A percentile compares a stretch with the other conserved stretches of the same genome.
phyloP scores from a whole-genome alignment of 148 eudicot genomes.

The Chenopodium berlandieri region DNA sequence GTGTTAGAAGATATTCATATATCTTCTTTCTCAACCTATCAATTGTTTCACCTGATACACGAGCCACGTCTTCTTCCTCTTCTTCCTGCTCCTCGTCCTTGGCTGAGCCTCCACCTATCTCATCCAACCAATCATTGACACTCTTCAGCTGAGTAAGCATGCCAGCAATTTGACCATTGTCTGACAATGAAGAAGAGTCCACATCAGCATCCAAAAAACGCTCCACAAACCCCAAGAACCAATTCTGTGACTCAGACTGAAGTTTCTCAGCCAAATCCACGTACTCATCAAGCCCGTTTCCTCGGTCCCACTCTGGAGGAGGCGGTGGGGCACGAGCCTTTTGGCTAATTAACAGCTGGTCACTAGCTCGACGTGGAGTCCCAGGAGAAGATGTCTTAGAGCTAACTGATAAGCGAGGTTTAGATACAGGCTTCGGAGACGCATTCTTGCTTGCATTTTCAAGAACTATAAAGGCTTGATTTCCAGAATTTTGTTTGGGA shows the following conservation, averaged over 20 bases:
- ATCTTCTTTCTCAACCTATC: conserved; percentile 92
- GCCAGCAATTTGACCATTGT: conserved; percentile 85
- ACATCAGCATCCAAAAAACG: conserved; percentile 79
- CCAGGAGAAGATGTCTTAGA: conserved; percentile 37
- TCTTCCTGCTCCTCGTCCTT: conserved; percentile 24
- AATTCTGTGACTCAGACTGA: conserved; percentile 59
- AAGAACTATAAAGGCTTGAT: conserved; percentile 56
- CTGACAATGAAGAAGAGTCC: conserved; percentile 53
- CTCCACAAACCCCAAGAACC: conserved; percentile 87
- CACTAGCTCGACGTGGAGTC: conserved; percentile 46
- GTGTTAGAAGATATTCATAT: conserved; percentile 87
- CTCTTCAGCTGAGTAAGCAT: conserved; percentile 88
- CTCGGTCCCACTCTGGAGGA: conserved; percentile 63
- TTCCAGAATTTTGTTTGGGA: conserved; percentile 28
- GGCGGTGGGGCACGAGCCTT: conserved; percentile 44
- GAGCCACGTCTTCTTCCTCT: conserved; percentile 42
- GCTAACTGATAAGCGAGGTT: conserved; percentile 46
- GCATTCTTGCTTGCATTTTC: conserved; percentile 50
- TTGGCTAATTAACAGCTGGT: conserved; percentile 34
- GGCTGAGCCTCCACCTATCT: conserved; percentile 36
- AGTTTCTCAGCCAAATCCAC: conserved; percentile 68
- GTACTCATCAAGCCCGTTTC: conserved; percentile 67
- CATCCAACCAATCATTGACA: conserved; percentile 90
- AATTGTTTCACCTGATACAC: conserved; percentile 53
- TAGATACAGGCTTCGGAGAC: conserved; percentile 47